A percentile compares a stretch with the other conserved stretches of the same genome.
Evolutionary conservation across 345 rosid species (phyloP).

Genomic region (Brassica cretica): DNA sequence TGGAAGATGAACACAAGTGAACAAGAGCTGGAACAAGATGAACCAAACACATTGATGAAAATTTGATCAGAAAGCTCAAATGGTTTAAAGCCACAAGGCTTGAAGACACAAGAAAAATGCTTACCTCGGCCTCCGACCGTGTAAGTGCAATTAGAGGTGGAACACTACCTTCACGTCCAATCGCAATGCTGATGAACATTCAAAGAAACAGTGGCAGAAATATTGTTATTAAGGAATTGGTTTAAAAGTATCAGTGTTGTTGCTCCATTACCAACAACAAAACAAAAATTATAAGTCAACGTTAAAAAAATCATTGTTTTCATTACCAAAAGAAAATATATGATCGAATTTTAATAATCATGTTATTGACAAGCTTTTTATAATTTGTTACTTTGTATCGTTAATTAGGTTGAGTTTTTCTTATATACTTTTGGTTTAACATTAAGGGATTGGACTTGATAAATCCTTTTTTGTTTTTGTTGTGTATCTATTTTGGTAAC

Average conservation of each 20-base stretch:
- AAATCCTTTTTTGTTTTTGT: conserved; percentile 4
- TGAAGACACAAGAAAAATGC: not conserved
- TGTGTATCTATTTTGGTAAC: conserved; percentile 9
- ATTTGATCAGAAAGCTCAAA: conserved; percentile 9
- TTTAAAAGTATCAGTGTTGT: not conserved
- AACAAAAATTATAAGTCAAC: too few relatives aligned
- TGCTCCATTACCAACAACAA: not conserved
- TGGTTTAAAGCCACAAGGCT: conserved; percentile 11
- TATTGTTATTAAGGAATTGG: too few relatives aligned
- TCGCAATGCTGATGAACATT: conserved; percentile 50
- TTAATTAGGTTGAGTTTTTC: not conserved
- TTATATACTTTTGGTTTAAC: not conserved
- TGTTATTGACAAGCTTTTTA: not conserved
- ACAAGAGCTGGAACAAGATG: conserved; percentile 66
- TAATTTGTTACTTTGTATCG: not conserved
- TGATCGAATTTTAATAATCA: not conserved
- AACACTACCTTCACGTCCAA: conserved; percentile 82
- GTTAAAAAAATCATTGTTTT: not conserved
- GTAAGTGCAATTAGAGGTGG: conserved; percentile 71
- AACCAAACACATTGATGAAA: conserved; percentile 12
- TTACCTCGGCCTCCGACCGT: conserved; percentile 68
- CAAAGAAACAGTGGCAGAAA: too few relatives aligned
- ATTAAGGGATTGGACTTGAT: not conserved
- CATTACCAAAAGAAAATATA: not conserved
- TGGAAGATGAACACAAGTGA: conserved; percentile 66